Evolutionary conservation across 805 yeast genomes (phyloP), one percentile per base, ranked within the genome.

Genomic region (Lachancea nothofagi): DNA sequence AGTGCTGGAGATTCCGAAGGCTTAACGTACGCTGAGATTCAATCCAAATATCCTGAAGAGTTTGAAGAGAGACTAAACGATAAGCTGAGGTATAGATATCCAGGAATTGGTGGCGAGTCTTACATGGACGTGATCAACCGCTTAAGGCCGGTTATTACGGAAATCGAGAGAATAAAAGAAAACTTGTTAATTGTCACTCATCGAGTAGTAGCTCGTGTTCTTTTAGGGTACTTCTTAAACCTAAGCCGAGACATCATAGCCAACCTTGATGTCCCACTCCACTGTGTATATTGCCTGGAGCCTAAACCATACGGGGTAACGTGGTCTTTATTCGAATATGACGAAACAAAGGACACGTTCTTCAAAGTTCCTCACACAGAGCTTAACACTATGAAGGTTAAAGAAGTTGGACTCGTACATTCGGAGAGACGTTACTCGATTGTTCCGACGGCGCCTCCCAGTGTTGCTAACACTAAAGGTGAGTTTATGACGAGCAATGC

Each of bases 91-190:
- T 90, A 90, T 62, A 70, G 98, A 44, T 90, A 90, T 57, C 98
- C 97, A 1, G 98, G 98, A 3, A 84, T 87, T 36, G 97, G 97
- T 6, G 98, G 98, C 13, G 98, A 90, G 62, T 84, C 95, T 0
- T 90, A 90, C 52, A 65, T 90, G 50, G 97, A 90, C 63, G 98
- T 93, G 9, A 82, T 93, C 54, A 86, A 88, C 49, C 71, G 98
- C 46, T 70, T 90, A 41, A 72, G 95, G 44, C 95, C 97, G 1
- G 76, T 90, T 14, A 90, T 90, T 46, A 87, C 87, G 9, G 98
- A 90, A 60, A 75, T 93, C 35, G 98, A 90, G 59, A 71, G 98
- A 48, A 85, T 94, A 31, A 82, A 85, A 7, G 95, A 87, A 52
- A 95, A 89, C 59, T 75, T 87, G 24, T 64, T 89, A 33, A 73